phyloP scores from a whole-genome alignment of 768 basidiomycete species.

The Naganishia antarctica region DNA sequence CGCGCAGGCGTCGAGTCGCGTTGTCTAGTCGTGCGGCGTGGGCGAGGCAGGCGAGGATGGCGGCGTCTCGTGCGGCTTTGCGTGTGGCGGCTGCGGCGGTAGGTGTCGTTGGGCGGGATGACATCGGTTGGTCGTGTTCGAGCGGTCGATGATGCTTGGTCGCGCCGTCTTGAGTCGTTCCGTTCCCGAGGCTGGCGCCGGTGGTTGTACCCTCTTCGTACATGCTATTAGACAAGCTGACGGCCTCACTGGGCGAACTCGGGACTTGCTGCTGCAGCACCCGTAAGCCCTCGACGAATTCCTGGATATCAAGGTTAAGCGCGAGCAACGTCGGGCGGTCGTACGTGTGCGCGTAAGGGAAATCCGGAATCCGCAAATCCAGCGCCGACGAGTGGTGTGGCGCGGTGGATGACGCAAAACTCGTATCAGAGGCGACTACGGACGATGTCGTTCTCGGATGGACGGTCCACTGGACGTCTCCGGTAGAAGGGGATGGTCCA shows the following conservation, averaged over 20 bases:
- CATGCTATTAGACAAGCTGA: slow-evolving; percentile 25
- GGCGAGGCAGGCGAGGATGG: slow-evolving; percentile 42
- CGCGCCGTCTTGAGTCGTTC: no score
- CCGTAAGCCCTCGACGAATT: slow-evolving; percentile 79
- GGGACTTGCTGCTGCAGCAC: slow-evolving; percentile 20
- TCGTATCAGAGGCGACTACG: background rate
- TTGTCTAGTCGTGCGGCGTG: slow-evolving; percentile 62
- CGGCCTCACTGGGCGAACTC: slow-evolving; percentile 21
- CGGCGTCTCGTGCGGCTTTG: slow-evolving; percentile 17
- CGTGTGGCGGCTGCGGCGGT: background rate
- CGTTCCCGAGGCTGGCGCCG: no score
- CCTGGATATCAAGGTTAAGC: slow-evolving; percentile 77
- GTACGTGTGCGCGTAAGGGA: slow-evolving; percentile 22
- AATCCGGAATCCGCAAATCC: background rate
- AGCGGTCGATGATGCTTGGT: background rate
- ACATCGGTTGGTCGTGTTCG: slow-evolving; percentile 8
- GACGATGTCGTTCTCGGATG: background rate
- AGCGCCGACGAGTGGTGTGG: background rate
- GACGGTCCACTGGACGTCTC: background rate
- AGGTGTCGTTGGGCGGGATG: background rate
- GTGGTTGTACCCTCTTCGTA: slow-evolving; percentile 50
- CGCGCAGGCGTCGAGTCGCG: slow-evolving; percentile 56
- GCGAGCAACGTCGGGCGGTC: slow-evolving; percentile 24
- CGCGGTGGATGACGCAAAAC: background rate
- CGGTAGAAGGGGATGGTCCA: background rate